Evolutionary conservation across 1,284 basidiomycete species (phyloP), one percentile per base, ranked within the genome.

Genomic region (Pascua guehoae): DNA sequence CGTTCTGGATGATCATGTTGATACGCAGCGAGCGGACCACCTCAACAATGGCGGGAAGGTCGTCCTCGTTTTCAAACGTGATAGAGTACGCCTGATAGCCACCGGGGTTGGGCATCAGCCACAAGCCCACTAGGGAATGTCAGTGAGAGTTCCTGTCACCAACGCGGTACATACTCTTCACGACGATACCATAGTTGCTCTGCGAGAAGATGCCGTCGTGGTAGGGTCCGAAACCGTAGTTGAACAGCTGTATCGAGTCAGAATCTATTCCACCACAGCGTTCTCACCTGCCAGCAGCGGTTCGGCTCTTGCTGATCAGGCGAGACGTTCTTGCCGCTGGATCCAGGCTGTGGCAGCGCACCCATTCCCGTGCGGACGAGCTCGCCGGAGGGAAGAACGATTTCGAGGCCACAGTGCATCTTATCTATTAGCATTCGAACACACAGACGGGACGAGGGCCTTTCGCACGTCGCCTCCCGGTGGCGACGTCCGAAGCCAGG

Each of bases 181-280:
- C 40, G 10, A 57, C 42, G 38, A 57, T 57, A 41, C 55, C 55
- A 16, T 52, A 52, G 50, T 52, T 57, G 55, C 50, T 52, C 50
- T 57, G 55, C 12, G 47, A 52, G 55, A 57, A 57, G 17, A 52
- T 48, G 18, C 55, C 55, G 50, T 57, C 55, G 16, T 49, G 51
- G 32, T 52, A 52, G 1, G 55, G 55, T 1, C 55, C 55, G 36
- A 57, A 57, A 15, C 55, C 55, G 36, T 52, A 52, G 50, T 52
- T 57, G 50, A 52, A 52, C 46, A 57, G 50, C 50, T 52, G 38
- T 14, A 5, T 12, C n/a, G 4, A 16, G 43, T 45, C 15, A 45
- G 43, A 45, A 14, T 47, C 17, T 16, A 16, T 44, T 44, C 9
- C 43, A 44, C 10, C 43, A 12, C 16, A 41, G 4, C 2, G 49